phyloP scores from a whole-genome alignment of 2,329 filamentous ascomycete species.

The Eurotiales sp. region DNA sequence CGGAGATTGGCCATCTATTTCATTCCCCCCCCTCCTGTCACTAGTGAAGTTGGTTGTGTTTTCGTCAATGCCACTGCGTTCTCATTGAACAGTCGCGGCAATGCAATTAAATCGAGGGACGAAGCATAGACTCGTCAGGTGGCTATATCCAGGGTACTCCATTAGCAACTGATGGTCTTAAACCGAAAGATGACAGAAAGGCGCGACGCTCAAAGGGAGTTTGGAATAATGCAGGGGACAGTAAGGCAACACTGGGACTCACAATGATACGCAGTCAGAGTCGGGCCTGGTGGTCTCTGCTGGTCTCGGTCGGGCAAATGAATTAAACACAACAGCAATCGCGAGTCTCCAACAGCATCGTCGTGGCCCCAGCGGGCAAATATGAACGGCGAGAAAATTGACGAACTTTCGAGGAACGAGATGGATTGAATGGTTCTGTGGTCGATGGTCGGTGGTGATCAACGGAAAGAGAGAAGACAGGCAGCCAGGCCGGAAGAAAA shows the following conservation, averaged over 20 bases:
- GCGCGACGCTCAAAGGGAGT: too few species aligned
- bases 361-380: neutral
- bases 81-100: neutral
- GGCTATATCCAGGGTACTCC: too few species aligned
- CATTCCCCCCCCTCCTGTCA: neutral
- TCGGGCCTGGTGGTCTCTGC: neutral
- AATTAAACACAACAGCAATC: constrained; percentile 1
- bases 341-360: constrained; percentile 7
- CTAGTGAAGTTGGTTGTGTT: neutral
- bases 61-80: neutral
- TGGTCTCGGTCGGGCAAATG: constrained; percentile 2
- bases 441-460: neutral
- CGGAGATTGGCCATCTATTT: neutral
- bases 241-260: neutral
- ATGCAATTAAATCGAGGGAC: neutral
- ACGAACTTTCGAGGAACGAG: neutral
- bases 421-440: neutral
- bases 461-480: too few species aligned
- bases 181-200: too few species aligned
- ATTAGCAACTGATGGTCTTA: too few species aligned
- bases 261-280: neutral
- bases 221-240: too few species aligned
- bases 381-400: neutral
- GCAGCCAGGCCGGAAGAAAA: too few species aligned
- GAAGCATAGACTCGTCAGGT: neutral